A percentile compares a stretch with the other conserved stretches of the same genome.
Evolutionary conservation across 2,329 filamentous ascomycete species (phyloP).

Genomic region (Iodosphaeria phyllophila): DNA sequence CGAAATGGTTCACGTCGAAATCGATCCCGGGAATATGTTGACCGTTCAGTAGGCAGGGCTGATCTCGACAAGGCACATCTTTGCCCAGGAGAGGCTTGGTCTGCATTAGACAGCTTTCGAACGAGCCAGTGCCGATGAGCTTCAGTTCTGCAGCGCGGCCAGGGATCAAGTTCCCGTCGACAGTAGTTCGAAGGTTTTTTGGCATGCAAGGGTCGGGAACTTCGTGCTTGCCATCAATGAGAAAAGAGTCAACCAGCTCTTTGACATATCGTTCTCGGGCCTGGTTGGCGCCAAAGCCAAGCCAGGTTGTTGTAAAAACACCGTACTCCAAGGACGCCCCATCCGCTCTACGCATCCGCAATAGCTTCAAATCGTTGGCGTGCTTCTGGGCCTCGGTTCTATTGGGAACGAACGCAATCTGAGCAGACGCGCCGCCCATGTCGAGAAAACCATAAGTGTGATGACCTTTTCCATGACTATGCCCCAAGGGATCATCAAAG

Average conservation of each 20-base stretch:
- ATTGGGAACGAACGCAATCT: slow-evolving; percentile 96
- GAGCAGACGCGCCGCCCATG: slow-evolving; percentile 94
- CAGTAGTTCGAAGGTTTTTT: slow-evolving; percentile 50
- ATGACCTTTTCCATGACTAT: slow-evolving; percentile 71
- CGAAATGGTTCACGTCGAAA: slow-evolving; percentile 92
- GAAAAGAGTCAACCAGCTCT: slow-evolving; percentile 47
- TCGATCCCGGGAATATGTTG: slow-evolving; percentile 90
- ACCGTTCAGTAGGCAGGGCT: slow-evolving; percentile 78
- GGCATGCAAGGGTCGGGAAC: slow-evolving; percentile 86
- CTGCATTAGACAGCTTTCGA: slow-evolving; percentile 63
- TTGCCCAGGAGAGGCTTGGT: slow-evolving; percentile 82
- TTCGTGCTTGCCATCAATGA: slow-evolving; percentile 38
- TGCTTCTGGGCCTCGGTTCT: slow-evolving; percentile 78
- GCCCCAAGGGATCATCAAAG: slow-evolving; percentile 59
- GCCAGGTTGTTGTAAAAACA: slow-evolving; percentile 91
- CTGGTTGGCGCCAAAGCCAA: slow-evolving; percentile 93
- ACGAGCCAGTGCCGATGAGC: slow-evolving; percentile 69
- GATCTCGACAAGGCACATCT: slow-evolving; percentile 63
- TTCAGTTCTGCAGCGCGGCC: slow-evolving; percentile 22
- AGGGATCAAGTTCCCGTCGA: slow-evolving; percentile 43
- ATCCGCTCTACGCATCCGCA: slow-evolving; percentile 70
- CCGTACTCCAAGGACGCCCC: slow-evolving; percentile 63
- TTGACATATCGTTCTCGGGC: slow-evolving; percentile 75
- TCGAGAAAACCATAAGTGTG: slow-evolving; percentile 95
- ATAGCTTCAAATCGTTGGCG: slow-evolving; percentile 68